Evolutionary conservation across 2,329 filamentous ascomycete genomes (phyloP), one percentile per base, ranked within the genome.

Genomic region (Colletotrichum melonis): DNA sequence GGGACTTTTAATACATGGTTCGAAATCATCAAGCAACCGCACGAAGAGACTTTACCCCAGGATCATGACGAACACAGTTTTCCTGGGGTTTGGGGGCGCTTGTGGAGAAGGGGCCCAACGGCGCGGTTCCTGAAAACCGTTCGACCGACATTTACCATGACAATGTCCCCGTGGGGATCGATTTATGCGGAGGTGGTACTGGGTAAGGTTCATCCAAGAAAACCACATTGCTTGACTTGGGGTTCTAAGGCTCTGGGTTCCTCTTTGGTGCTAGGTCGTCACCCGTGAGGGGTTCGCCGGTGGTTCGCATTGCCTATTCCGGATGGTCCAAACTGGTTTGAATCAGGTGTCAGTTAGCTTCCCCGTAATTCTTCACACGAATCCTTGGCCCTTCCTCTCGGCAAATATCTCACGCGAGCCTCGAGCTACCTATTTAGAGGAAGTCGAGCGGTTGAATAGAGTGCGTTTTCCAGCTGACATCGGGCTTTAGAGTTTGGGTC

Each of bases 251-350:
- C 69, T 63, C 57, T 16, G 57, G 28, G 49, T n/a, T 69, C 58
- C 65, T 55, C 38, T 63, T 68, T 54, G 8, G 52, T 30, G 14
- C 30, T 63, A 30, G 42, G 49, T 14, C 57, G 12, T 12, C 54
- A 26, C 6, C 30, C 19, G 24, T 8, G n/a, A n/a, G 66, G 63
- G 63, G 63, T 54, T 57, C 35, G 35, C 24, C 12, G 19, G 65
- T 69, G 69, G 58, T 46, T 72, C 64, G 16, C 12, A 54, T 69
- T 72, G 14, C 65, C 69, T 63, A 38, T 63, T 59, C 19, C 5
- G 58, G 69, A 63, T 5, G 58, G 38, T 19, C 5, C n/a, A 8
- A 30, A 38, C 7, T 26, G 24, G 42, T 52, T 63, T 35, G 28
- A 52, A 59, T 58, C 54, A 55, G 60, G 38, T 42, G 67, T 24